Base-by-base conservation (phyloP, 1,284 basidiomycete species). In the Ganoderma sinense region DNA sequence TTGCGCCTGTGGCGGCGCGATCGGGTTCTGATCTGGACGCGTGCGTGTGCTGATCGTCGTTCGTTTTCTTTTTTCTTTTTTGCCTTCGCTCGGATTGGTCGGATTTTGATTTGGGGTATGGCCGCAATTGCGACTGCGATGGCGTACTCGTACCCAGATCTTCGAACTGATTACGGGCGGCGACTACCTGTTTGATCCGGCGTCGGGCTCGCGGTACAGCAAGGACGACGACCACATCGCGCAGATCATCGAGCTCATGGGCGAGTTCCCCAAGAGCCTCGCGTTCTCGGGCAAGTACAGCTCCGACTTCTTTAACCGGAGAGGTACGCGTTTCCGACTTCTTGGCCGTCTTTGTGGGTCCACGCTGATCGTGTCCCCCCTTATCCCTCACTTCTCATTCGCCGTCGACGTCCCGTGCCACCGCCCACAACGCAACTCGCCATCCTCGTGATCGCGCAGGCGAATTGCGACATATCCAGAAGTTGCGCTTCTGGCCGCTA, bases 201-300 rank as follows among this genome's bases (percentile, higher is more conserved):
- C 91, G 3, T 89, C 90, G 1, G 92, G 93, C 4, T 89, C 90
- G 45, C 85, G 91, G 41, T 94, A 93, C 73, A 94, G 92, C 84
- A 98, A 98, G 82, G 98, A 99, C 82, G 97, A 99, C 81, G 98
- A 99, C 80, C 97, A 99, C 79, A 96, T 99, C 70, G 97, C 98
- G 5, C 97, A 99, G 84, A 96, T 99, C 77, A 97, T 99, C 82
- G 98, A 99, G 83, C 87, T 99, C 20, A 86, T 99, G 75, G 98
- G 97, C 64, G 96, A 98, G 77, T 86, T 95, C 62, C 95, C 97
- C 14, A 93, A 93, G 78, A 86, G 85, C 64, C 84, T 99, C 60
- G 96, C 96, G 2, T 90, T 98, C 75, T 89, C 91, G 3, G 98
- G 98, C 60, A 99, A 98, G 81, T 99, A 98, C 84, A 94, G 91